Evolutionary conservation across 805 yeast species (phyloP).

Genomic region (Helenozyma baotianmanensis): DNA sequence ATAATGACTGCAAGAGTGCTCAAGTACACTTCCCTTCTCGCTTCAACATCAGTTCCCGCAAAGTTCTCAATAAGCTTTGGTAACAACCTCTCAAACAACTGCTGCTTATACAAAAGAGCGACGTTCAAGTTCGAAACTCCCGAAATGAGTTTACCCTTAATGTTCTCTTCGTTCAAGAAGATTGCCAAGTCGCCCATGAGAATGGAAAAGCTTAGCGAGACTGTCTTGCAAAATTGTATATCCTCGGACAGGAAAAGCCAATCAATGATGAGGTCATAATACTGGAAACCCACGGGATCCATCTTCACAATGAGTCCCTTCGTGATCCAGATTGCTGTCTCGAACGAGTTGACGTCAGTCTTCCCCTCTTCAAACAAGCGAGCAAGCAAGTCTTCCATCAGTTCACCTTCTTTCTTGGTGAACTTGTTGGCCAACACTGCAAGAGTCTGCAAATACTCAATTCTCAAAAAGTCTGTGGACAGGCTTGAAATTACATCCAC

Average conservation of each 20-base stretch:
- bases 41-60: constrained; percentile 13
- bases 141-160: constrained; percentile 31
- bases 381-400: constrained; percentile 7
- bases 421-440: constrained; percentile 51
- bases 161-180: constrained; percentile 40
- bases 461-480: constrained; percentile 30
- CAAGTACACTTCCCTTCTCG: constrained; percentile 48
- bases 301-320: constrained; percentile 65
- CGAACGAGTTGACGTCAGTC: constrained; percentile 32
- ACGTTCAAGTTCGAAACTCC: constrained; percentile 54
- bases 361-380: constrained; percentile 1
- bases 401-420: constrained; percentile 3
- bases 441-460: constrained; percentile 54
- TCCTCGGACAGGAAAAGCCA: constrained; percentile 27
- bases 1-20: constrained; percentile 65
- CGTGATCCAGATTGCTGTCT: constrained; percentile 61
- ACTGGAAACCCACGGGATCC: constrained; percentile 33
- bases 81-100: constrained; percentile 58
- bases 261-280: constrained; percentile 17
- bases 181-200: constrained; percentile 64
- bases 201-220: constrained; percentile 57
- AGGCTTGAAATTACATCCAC: constrained; percentile 50
- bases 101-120: constrained; percentile 74
- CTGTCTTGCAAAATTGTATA: constrained; percentile 17
- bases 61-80: constrained; percentile 52